Evolutionary conservation across 2,329 filamentous ascomycete species (phyloP), one percentile per base, ranked within the genome.

Genomic region (Gaeumannomyces sp.): DNA sequence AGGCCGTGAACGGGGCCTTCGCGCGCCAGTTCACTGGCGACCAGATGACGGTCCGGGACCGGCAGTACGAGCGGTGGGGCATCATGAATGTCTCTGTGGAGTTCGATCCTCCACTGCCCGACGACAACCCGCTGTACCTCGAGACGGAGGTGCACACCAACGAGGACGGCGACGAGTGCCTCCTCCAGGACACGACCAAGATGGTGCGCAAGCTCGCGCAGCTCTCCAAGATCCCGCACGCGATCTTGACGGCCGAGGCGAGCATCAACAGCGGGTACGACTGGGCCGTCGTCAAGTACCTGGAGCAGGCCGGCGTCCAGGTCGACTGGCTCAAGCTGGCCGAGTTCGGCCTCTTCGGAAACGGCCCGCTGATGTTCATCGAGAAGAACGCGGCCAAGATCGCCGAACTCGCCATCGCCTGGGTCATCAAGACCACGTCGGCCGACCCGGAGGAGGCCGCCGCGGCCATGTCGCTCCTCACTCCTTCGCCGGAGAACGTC

Each of bases 201-300:
- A 60, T 65, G 4, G 66, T 70, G 10, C 78, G 79, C 27, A 73
- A 79, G 68, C 73, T 89, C 19, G 70, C 72, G 7, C 81, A 86
- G 38, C 71, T 89, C 10, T 69, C 72, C 2, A 75, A 76, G 22
- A 75, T 85, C 7, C 80, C 78, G 0, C 79, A 83, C 6, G 72
- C 83, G 1, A 67, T 87, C 22, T 69, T 85, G 31, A 86, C 83
- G 0, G 75, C 76, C 0, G 80, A 86, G 65, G 80, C 85, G 3
- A 83, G 81, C 63, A 79, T 77, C n/a, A 85, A 87, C 71, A 74
- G 76, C 2, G 71, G 75, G 13, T 87, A 82, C 66, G 85, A 88
- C 68, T 80, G 82, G 72, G 84, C 82, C 50, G 85, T 81, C 0
- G 78, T 81, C 1, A 67, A 72, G 16, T 87, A 81, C 70, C 70